A percentile compares a stretch with the other conserved stretches of the same genome.
phyloP scores from a whole-genome alignment of 345 rosid genomes.

The Schrenkiella parvula region DNA sequence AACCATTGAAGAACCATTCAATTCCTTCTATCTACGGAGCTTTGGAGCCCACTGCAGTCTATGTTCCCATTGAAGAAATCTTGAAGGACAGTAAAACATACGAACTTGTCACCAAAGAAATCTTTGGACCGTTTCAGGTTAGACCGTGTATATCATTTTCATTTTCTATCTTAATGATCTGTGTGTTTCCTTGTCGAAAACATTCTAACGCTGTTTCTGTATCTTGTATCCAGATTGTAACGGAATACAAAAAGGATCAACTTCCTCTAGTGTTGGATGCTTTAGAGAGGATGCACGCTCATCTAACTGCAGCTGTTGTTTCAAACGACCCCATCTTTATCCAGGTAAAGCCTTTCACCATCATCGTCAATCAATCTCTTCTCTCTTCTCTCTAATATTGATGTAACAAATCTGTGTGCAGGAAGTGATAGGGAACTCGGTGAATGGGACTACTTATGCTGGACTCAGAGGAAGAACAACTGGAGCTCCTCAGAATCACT shows the following conservation, averaged over 20 bases:
- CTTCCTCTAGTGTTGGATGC: conserved; percentile 75
- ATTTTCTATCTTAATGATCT: not conserved
- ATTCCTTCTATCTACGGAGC: conserved; percentile 93
- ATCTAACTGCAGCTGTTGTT: conserved; percentile 92
- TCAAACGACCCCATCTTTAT: conserved; percentile 83
- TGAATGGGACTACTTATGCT: conserved; percentile 94
- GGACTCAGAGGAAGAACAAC: conserved; percentile 96
- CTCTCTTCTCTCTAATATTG: not conserved
- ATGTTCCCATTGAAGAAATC: conserved; percentile 86
- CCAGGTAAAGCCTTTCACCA: conserved; percentile 51
- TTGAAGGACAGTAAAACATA: conserved; percentile 57
- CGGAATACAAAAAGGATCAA: conserved; percentile 78
- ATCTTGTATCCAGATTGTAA: conserved; percentile 56
- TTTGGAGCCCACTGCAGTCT: conserved; percentile 80
- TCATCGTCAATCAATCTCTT: not conserved
- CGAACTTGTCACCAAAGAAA: conserved; percentile 79
- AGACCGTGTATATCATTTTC: conserved; percentile 19
- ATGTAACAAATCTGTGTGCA: conserved; percentile 33
- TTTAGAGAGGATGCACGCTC: conserved; percentile 94
- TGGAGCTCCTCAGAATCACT: conserved; percentile 98
- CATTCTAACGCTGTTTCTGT: not conserved
- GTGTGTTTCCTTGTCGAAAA: not conserved
- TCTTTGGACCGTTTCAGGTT: conserved; percentile 99
- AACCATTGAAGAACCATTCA: conserved; percentile 68
- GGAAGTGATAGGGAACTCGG: conserved; percentile 88